A percentile compares a stretch with the other conserved stretches of the same genome.
phyloP scores from a whole-genome alignment of 768 basidiomycete genomes.

The Tephrocybe sp. region DNA sequence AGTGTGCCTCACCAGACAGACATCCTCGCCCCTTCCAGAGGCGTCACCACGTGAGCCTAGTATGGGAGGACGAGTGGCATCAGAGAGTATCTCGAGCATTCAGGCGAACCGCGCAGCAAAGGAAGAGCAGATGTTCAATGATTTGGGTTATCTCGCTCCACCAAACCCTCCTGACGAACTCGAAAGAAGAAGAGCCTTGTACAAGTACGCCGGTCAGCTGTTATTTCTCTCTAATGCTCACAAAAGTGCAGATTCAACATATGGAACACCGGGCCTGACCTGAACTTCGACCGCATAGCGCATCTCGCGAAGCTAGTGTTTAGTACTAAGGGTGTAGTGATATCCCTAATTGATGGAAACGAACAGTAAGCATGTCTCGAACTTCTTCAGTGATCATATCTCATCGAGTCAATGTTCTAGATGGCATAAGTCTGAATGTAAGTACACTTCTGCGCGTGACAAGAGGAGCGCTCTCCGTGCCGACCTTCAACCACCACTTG shows the following conservation, averaged over 20 bases:
- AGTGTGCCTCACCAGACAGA: conserved; percentile 56
- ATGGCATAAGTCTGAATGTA: conserved; percentile 91
- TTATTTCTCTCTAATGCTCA: neutral
- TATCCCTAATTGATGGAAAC: conserved; percentile 79
- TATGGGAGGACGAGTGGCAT: conserved; percentile 29
- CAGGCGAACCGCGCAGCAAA: conserved; percentile 51
- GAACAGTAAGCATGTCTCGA: conserved; percentile 60
- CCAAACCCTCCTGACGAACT: conserved; percentile 84
- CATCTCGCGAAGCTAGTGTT: conserved; percentile 94
- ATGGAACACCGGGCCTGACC: conserved; percentile 80
- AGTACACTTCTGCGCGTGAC: conserved; percentile 19
- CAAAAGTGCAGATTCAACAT: conserved; percentile 71
- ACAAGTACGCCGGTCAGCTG: conserved; percentile 53
- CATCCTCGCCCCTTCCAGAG: conserved; percentile 60
- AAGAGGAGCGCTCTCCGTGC: neutral
- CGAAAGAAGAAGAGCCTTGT: conserved; percentile 78
- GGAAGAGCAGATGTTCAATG: conserved; percentile 65
- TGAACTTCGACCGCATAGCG: conserved; percentile 91
- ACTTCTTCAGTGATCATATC: conserved; percentile 1
- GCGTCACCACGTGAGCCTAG: conserved; percentile 31
- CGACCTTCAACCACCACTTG: conserved; percentile 3
- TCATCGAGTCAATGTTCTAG: conserved; percentile 41
- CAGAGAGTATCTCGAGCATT: conserved; percentile 25
- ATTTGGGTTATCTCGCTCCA: conserved; percentile 69
- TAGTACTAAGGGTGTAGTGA: conserved; percentile 79